phyloP scores from a whole-genome alignment of 768 basidiomycete genomes.

The Suillus fuscotomentosus region DNA sequence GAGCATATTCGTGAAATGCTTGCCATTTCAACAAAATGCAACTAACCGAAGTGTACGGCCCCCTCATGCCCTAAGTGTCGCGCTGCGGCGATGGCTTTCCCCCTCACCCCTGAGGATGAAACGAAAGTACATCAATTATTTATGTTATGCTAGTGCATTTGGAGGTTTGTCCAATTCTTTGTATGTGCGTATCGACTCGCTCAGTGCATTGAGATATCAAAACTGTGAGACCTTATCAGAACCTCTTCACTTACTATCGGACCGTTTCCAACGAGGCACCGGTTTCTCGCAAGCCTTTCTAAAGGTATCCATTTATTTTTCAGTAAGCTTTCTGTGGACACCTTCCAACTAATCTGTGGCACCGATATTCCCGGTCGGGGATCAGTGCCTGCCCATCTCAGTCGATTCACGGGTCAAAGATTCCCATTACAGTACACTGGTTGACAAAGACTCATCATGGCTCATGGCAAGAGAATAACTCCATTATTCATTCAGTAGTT shows the following conservation, averaged over 20 bases:
- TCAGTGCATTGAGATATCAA: neutral
- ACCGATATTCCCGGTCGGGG: neutral
- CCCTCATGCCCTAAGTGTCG: neutral
- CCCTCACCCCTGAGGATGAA: neutral
- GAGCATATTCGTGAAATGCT: neutral
- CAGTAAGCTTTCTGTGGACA: neutral
- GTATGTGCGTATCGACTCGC: neutral
- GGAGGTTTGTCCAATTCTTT: neutral
- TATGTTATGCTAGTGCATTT: neutral
- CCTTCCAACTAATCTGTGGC: neutral
- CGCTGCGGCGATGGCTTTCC: neutral
- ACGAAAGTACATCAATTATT: neutral
- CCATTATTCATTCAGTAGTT: slow-evolving; percentile 1
- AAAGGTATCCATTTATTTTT: neutral
- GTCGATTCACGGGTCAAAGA: neutral
- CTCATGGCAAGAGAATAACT: neutral
- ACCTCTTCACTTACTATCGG: neutral
- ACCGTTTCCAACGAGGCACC: neutral
- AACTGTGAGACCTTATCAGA: neutral
- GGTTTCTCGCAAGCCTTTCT: neutral
- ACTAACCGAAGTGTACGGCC: no score
- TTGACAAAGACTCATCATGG: neutral
- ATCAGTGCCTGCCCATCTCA: neutral
- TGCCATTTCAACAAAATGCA: no score
- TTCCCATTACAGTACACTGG: neutral